phyloP scores from a whole-genome alignment of 768 basidiomycete genomes.

The Roridomyces roridus region DNA sequence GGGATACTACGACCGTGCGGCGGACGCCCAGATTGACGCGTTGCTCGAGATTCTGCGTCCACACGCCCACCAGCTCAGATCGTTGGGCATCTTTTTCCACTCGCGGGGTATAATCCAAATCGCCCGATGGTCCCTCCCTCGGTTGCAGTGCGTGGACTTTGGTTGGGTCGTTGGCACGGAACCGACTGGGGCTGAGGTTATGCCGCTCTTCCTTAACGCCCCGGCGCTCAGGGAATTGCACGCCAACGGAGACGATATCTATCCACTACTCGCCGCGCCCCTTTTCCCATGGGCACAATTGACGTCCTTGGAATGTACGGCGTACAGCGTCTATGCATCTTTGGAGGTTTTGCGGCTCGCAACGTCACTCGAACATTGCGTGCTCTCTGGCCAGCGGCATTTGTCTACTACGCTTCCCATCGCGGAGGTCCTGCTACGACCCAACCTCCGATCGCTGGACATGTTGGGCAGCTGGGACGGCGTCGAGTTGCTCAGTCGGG shows the following conservation, averaged over 20 bases:
- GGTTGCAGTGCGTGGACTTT: not conserved
- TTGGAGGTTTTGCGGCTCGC: too few species aligned
- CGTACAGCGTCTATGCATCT: too few species aligned
- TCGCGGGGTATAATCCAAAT: not conserved
- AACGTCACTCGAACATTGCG: too few species aligned
- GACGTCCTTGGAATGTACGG: too few species aligned
- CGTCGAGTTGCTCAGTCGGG: not conserved
- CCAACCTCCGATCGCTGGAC: not conserved
- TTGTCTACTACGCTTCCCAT: too few species aligned
- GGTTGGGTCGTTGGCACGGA: not conserved
- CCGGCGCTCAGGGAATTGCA: too few species aligned
- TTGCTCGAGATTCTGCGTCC: not conserved
- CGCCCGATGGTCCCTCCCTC: not conserved
- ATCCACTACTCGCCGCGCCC: too few species aligned
- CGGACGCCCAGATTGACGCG: not conserved
- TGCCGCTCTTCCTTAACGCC: too few species aligned
- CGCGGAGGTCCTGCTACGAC: not conserved
- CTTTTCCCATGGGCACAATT: too few species aligned
- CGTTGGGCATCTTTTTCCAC: not conserved
- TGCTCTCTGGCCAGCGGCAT: too few species aligned
- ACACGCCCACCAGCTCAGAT: not conserved
- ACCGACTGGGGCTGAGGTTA: too few species aligned
- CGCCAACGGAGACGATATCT: too few species aligned
- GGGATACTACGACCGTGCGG: not conserved
- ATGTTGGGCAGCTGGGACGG: not conserved